Conservation (phyloP, 2,329 filamentous ascomycete genomes). For the Dendrostoma leiphaemia region DNA sequence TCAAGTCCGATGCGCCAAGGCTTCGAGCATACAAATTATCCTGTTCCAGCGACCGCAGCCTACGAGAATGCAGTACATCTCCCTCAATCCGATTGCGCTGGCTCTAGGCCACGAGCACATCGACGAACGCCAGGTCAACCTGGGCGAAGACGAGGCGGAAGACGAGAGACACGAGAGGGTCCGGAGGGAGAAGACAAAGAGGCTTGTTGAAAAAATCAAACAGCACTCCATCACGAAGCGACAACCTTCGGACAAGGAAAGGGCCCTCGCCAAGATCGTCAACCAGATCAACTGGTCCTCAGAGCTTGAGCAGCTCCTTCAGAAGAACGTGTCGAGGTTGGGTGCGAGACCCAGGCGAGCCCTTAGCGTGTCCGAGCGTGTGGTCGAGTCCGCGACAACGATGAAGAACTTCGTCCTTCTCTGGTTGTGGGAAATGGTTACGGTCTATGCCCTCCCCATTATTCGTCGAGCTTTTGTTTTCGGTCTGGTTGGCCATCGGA, state of each 20-base stretch:
- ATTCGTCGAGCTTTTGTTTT: conserved; percentile 73
- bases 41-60: conserved; percentile 86
- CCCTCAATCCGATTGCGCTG: conserved; percentile 81
- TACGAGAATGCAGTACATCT: conserved; percentile 93
- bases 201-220: conserved; percentile 81
- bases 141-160: conserved; percentile 63
- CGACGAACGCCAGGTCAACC: conserved; percentile 31
- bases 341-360: conserved; percentile 78
- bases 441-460: conserved; percentile 75
- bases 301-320: conserved; percentile 81
- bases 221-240: conserved; percentile 82
- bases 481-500: conserved; percentile 73
- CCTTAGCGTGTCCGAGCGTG: conserved; percentile 88
- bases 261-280: conserved; percentile 75
- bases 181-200: conserved; percentile 58
- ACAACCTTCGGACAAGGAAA: conserved; percentile 76
- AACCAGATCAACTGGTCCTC: conserved; percentile 96
- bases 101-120: conserved; percentile 72
- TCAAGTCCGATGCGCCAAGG: conserved; percentile 68
- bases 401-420: conserved; percentile 73
- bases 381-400: conserved; percentile 89
- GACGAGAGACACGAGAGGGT: conserved; percentile 64
- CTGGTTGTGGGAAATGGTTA: conserved; percentile 68
- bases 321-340: conserved; percentile 85
- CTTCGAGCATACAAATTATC: conserved; percentile 79